Evolutionary conservation across 164 flowering plant genomes (phyloP), one percentile per base, ranked within the genome.

Genomic region (Brasenia schreberi): DNA sequence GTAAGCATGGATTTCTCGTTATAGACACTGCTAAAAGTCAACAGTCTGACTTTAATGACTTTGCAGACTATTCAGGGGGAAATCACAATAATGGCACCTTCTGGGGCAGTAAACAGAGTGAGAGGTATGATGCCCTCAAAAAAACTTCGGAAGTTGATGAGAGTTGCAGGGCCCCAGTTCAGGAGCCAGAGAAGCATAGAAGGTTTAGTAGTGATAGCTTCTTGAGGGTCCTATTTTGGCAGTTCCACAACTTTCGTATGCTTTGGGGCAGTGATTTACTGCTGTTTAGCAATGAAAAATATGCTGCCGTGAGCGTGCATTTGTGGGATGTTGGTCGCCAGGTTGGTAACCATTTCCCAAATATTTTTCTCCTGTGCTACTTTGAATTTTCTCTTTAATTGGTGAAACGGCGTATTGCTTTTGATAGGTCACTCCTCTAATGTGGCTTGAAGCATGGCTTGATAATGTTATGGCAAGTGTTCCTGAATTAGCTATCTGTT

Each of bases 381-480:
- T n/a, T 49, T 44, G 7, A 17, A 19, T 19, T 63, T 56, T 58
- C 49, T 19, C 7, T 58, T 12, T 43, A 61, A 5, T 63, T 52
- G 53, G 43, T 68, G 60, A 16, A 6, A 19, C 42, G 43, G 19
- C 63, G 7, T 4, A 12, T 45, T 45, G 7, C 53, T 45, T 63
- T 72, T 69, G 60, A 23, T 83, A 94, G 99, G 90, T 91, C 59
- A 89, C 95, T 65, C 87, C 97, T 63, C 69, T 91, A 66, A 87
- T 89, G 39, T 94, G 99, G 99, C 96, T 91, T 71, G 99, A 94
- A 70, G 96, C 97, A 16, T 94, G 99, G 99, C 92, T 94, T 68
- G 99, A 94, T 70, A 94, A 94, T 83, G 82, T 89, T 64, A 94
- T 94, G 97, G 99, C 97, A 43, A 91, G 96, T 83, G 96, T 87